A percentile compares a stretch with the other conserved stretches of the same genome.
These are phyloP conservation scores for Filosporella fistucella DNA, from an alignment of 495 filamentous ascomycete species.

Conservation along the genomic window DNA sequence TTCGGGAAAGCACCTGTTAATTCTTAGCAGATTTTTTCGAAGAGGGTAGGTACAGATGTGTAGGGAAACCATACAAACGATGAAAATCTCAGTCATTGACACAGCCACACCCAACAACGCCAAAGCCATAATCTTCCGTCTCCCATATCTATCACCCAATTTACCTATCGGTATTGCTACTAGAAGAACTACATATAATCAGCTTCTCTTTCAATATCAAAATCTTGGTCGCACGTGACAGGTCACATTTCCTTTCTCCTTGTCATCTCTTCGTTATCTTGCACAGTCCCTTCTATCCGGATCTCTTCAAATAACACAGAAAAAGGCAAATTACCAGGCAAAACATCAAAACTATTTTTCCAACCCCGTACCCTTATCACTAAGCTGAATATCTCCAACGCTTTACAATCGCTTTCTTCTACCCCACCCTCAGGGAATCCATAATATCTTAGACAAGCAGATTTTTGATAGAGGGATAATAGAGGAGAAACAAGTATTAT, in stretches of 20 bases:
- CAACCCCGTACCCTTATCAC: slow-evolving; percentile 21
- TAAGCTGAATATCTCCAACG: slow-evolving; percentile 14
- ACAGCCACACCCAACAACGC: slow-evolving; percentile 17
- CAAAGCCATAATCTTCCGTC: slow-evolving; percentile 17
- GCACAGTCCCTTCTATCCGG: too few species aligned
- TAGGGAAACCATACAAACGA: slow-evolving; percentile 20
- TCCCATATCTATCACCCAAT: slow-evolving; percentile 18
- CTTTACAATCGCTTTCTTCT: slow-evolving; percentile 15
- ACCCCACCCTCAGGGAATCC: slow-evolving; percentile 15
- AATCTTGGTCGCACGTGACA: too few species aligned
- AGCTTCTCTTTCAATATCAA: too few species aligned
- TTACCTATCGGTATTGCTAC: slow-evolving; percentile 22
- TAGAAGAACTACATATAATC: slow-evolving; percentile 17
- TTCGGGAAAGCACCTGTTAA: slow-evolving; percentile 20
- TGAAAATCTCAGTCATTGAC: slow-evolving; percentile 17
- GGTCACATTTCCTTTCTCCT: too few species aligned
- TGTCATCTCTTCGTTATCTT: too few species aligned
- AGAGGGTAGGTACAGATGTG: not conserved
- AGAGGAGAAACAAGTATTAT: slow-evolving; percentile 22
- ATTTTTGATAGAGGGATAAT: slow-evolving; percentile 20
- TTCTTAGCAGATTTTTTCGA: not conserved
- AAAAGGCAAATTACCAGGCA: slow-evolving; percentile 16
- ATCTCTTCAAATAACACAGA: not conserved
- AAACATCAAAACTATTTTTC: slow-evolving; percentile 23
- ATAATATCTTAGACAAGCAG: slow-evolving; percentile 17